Evolutionary conservation across 139 green algal species (phyloP).

Genomic region (Dunaliella primolecta): DNA sequence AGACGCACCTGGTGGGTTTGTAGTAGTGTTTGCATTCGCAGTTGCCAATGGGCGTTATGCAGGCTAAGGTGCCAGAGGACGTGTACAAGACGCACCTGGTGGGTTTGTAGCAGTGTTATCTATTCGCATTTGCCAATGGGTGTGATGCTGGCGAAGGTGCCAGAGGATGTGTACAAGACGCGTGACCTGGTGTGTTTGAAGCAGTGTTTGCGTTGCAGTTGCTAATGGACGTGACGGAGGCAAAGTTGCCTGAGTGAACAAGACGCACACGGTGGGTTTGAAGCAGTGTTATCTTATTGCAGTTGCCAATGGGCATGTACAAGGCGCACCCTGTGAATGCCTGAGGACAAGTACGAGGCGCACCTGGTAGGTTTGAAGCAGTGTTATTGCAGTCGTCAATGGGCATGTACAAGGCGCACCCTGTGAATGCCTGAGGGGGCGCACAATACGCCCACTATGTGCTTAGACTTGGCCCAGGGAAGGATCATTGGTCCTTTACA

Average conservation of each 20-base stretch:
- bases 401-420: no score
- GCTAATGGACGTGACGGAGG: constrained; percentile 98
- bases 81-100: constrained; percentile 97
- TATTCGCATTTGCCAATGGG: constrained; percentile 69
- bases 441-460: no score
- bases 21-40: neutral
- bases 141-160: constrained; percentile 93
- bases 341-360: no score
- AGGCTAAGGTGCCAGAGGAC: constrained; percentile 89
- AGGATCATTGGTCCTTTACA: no score
- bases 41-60: constrained; percentile 97
- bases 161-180: constrained; percentile 97
- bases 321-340: no score
- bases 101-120: neutral
- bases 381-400: neutral
- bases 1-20: constrained; percentile 77
- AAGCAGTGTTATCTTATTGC: neutral
- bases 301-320: constrained; percentile 92
- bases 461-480: no score
- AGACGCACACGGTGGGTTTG: constrained; percentile 76
- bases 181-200: constrained; percentile 68
- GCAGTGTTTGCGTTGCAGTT: neutral
- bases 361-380: constrained; percentile 62
- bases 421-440: no score
- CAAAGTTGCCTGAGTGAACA: constrained; percentile 94